Evolutionary conservation across 306 rosid genomes (phyloP).

Genomic region (Trichosanthes truncata): DNA sequence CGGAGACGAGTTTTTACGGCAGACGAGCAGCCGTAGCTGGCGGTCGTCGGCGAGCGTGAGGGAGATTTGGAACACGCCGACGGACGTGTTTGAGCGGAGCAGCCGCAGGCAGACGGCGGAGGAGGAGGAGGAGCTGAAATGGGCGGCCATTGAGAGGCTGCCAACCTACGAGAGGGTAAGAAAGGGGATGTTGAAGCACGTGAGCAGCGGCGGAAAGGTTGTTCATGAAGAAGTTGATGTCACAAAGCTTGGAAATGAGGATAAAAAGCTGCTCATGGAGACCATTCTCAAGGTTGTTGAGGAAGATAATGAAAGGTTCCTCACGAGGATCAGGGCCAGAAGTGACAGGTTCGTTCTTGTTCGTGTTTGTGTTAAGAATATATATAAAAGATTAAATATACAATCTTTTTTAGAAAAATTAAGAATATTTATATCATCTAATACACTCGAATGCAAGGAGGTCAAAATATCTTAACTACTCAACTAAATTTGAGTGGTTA

Average conservation of each 20-base stretch:
- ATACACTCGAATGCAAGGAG: too few species aligned
- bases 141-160: conserved; percentile 74
- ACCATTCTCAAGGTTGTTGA: conserved; percentile 48
- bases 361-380: not conserved
- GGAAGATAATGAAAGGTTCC: conserved; percentile 61
- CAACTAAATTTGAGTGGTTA: too few species aligned
- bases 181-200: conserved; percentile 48
- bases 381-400: too few species aligned
- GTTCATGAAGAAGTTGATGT: conserved; percentile 45
- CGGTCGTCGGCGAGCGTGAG: conserved; percentile 29
- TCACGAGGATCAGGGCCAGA: conserved; percentile 40
- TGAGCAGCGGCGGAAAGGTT: conserved; percentile 35
- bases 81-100: conserved; percentile 50
- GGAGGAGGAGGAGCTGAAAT: conserved; percentile 52
- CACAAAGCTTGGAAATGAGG: conserved; percentile 41
- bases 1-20: conserved; percentile 26
- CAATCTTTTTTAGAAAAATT: too few species aligned
- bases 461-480: too few species aligned
- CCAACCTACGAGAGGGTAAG: conserved; percentile 69
- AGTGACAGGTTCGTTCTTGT: conserved; percentile 34
- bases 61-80: conserved; percentile 49
- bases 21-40: conserved; percentile 38
- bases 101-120: conserved; percentile 2
- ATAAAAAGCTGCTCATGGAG: conserved; percentile 46
- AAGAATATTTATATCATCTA: too few species aligned